These are phyloP conservation scores for Metschnikowia cerradonensis DNA, from an alignment of 805 yeast species.

Conservation along the genomic window DNA sequence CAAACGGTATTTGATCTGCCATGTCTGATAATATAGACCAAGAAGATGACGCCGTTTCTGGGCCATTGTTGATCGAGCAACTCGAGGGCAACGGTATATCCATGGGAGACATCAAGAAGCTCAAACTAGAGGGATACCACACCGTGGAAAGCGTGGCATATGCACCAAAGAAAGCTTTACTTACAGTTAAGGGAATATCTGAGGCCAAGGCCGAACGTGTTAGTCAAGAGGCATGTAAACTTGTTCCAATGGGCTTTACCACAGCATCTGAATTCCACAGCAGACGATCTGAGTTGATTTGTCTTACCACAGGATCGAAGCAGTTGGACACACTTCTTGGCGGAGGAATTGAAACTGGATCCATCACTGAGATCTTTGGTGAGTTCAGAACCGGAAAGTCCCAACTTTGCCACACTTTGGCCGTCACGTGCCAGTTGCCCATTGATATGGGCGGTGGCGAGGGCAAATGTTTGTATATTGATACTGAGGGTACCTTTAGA, in stretches of 20 bases:
- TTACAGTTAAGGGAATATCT: slow-evolving; percentile 84
- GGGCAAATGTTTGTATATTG: slow-evolving; percentile 93
- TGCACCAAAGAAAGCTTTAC: slow-evolving; percentile 77
- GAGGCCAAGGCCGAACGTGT: slow-evolving; percentile 92
- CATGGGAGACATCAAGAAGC: slow-evolving; percentile 69
- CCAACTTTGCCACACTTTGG: slow-evolving; percentile 92
- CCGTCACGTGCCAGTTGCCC: slow-evolving; percentile 95
- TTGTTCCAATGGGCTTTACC: slow-evolving; percentile 94
- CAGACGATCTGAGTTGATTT: slow-evolving; percentile 83
- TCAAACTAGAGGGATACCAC: slow-evolving; percentile 77
- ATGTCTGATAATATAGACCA: slow-evolving; percentile 16
- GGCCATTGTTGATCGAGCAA: slow-evolving; percentile 52
- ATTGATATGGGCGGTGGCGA: slow-evolving; percentile 98
- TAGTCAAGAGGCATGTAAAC: slow-evolving; percentile 74
- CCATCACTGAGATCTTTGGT: slow-evolving; percentile 93
- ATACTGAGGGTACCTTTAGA: slow-evolving; percentile 95
- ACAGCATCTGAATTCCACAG: slow-evolving; percentile 93
- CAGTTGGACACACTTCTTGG: slow-evolving; percentile 89
- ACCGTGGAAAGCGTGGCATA: slow-evolving; percentile 93
- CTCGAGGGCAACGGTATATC: slow-evolving; percentile 85
- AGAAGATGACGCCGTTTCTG: slow-evolving; percentile 53
- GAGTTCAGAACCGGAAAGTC: slow-evolving; percentile 98
- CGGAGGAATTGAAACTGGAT: slow-evolving; percentile 97
- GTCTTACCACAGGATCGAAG: slow-evolving; percentile 93
- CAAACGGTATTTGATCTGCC: background rate